Evolutionary conservation across 495 filamentous ascomycete species (phyloP), one percentile per base, ranked within the genome.

Genomic region (Neurospora cerealis): DNA sequence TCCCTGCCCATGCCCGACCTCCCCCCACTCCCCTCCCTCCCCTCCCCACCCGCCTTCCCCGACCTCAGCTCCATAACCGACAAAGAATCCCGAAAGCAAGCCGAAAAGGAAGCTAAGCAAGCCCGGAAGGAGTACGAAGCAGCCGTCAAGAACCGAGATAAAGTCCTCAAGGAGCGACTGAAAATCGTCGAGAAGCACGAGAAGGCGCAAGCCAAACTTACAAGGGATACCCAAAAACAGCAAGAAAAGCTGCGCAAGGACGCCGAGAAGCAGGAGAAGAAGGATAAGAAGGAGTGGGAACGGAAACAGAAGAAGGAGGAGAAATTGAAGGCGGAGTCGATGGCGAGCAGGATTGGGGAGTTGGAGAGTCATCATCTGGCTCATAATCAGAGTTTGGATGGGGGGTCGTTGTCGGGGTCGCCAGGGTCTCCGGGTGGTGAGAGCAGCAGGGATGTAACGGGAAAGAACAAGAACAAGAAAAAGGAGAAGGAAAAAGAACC

Each of bases 131-230:
- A 82, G 5, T 91, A 91, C 81, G 84, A 89, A 69, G 84, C 84
- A 75, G 84, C 87, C 11, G 78, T 93, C 71, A 93, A 91, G 77
- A 87, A 90, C 71, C 88, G 88, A 4, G 87, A 89, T 9, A 91
- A 85, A 72, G 84, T 85, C 0, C 81, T 92, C n/a, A 88, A 84
- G 71, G 88, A 89, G 40, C 84, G 90, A 0, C 81, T 85, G 24
- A 91, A 89, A 75, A 76, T 87, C 3, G 54, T 89, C 21, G 84
- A 89, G 73, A 89, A 89, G 76, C 82, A 81, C 19, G 82, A 83
- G 44, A 90, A 89, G 79, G 83, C 86, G 39, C 75, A 82, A 10
- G 79, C 78, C 15, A 88, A 87, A 72, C 83, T 69, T 5, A 76
- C 75, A 24, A 81, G 86, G 75, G 10, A 9, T 0, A 10, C 3